These are phyloP conservation scores for Naematelia aurantialba DNA, from an alignment of 768 basidiomycete genomes.

Conservation along the genomic window DNA sequence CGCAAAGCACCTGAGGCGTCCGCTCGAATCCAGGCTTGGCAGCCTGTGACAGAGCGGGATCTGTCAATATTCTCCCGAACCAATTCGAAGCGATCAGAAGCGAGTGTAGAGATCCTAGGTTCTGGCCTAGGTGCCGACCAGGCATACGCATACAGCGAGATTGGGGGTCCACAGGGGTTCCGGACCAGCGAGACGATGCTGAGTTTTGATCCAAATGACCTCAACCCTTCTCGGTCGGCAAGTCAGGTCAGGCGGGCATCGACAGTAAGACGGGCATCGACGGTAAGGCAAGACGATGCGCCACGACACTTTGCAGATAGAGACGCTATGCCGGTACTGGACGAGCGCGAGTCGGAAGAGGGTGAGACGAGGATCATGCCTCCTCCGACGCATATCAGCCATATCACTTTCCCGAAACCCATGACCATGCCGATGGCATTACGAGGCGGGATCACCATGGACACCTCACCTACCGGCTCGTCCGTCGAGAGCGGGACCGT, in stretches of 20 bases:
- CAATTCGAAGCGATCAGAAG: constrained; percentile 16
- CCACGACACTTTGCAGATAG: constrained; percentile 8
- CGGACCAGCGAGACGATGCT: constrained; percentile 25
- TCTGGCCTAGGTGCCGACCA: too few species aligned
- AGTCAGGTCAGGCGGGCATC: constrained; percentile 39
- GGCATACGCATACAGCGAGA: constrained; percentile 11
- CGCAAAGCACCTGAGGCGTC: constrained; percentile 2
- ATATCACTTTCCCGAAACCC: constrained; percentile 43
- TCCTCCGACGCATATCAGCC: constrained; percentile 34
- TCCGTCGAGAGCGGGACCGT: constrained; percentile 15
- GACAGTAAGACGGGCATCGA: constrained; percentile 28
- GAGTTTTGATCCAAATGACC: constrained; percentile 44
- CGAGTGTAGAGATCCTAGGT: constrained; percentile 3
- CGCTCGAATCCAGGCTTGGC: constrained; percentile 27
- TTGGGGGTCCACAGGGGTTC: constrained; percentile 7
- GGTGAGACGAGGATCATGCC: constrained; percentile 5
- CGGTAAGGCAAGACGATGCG: neutral
- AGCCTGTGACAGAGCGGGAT: constrained; percentile 24
- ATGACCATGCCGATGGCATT: neutral
- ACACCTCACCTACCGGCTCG: constrained; percentile 7
- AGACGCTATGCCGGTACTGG: neutral
- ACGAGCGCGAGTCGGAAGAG: constrained; percentile 7
- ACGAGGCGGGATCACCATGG: neutral
- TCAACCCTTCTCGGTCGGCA: constrained; percentile 47
- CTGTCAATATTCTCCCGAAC: constrained; percentile 34